Percentiles rank a stretch among this genome's conserved stretches.
Evolutionary conservation across 129 eudicot genomes (phyloP).

Genomic region (Solidago caesia): DNA sequence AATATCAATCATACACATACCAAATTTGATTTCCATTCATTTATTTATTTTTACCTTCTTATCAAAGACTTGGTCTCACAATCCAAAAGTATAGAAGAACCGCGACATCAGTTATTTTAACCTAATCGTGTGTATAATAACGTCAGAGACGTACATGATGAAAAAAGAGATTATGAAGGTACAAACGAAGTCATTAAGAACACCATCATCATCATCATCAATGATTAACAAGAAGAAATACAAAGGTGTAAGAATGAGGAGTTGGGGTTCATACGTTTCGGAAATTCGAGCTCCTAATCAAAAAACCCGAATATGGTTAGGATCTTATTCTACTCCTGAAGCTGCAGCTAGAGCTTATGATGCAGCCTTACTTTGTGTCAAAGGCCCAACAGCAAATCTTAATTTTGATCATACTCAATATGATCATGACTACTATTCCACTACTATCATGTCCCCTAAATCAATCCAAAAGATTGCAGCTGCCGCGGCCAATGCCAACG

Average conservation of each 20-base stretch:
- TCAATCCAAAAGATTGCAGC: conserved; percentile 84
- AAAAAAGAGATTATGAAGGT: conserved; percentile 22
- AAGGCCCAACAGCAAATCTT: conserved; percentile 76
- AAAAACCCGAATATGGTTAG: conserved; percentile 91
- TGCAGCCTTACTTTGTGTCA: conserved; percentile 86
- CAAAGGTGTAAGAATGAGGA: conserved; percentile 97
- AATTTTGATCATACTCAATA: conserved; percentile 53
- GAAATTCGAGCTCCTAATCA: conserved; percentile 95
- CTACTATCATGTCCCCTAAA: conserved; percentile 57
- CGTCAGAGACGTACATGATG: conserved; percentile 14
- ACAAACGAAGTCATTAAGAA: conserved; percentile 17
- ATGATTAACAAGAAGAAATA: conserved; percentile 53
- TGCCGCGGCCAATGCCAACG: conserved; percentile 47
- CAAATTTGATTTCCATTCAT: conserved; percentile 16
- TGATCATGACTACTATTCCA: conserved; percentile 26
- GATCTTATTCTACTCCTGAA: conserved; percentile 86
- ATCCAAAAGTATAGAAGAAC: background rate
- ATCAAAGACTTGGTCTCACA: conserved; percentile 1
- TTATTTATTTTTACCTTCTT: background rate
- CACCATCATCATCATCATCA: conserved; percentile 29
- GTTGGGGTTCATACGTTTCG: conserved; percentile 95
- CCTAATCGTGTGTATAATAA: background rate
- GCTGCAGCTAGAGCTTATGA: conserved; percentile 98
- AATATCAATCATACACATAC: conserved; percentile 10
- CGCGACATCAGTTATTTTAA: background rate